Evolutionary conservation across 208 protist species (phyloP).

Genomic region (Acanthamoeba triangularis): DNA sequence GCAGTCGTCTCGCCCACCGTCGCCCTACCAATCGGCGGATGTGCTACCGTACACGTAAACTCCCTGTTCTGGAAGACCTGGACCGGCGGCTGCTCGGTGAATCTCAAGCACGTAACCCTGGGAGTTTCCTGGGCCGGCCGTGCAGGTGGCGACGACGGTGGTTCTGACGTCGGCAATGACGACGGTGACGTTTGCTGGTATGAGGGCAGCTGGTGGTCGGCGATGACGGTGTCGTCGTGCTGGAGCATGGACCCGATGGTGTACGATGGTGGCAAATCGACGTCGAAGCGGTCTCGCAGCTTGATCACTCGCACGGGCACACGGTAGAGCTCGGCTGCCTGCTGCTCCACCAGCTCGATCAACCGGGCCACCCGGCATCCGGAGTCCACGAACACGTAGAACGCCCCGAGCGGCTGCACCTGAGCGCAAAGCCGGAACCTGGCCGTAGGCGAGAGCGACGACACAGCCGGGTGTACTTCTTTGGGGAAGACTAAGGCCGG

Average conservation of each 20-base stretch:
- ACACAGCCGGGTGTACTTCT: no score
- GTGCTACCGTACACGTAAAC: neutral
- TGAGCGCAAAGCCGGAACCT: slow-evolving; percentile 7
- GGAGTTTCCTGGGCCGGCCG: no score
- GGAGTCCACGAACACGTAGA: slow-evolving; percentile 51
- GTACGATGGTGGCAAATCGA: slow-evolving; percentile 62
- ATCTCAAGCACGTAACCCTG: no score
- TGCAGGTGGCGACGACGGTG: no score
- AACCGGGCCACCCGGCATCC: neutral
- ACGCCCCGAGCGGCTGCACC: slow-evolving; percentile 4
- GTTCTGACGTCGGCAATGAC: no score
- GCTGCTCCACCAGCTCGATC: slow-evolving; percentile 19
- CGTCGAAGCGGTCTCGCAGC: slow-evolving; percentile 51
- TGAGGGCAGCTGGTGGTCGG: slow-evolving; percentile 14
- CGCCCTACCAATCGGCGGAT: no score
- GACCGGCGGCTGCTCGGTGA: slow-evolving; percentile 30
- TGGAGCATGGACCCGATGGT: slow-evolving; percentile 35
- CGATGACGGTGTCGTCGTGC: neutral
- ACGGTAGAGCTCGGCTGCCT: slow-evolving; percentile 45
- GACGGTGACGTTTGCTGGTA: no score
- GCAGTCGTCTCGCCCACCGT: no score
- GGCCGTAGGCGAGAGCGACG: no score
- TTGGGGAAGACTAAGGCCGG: no score
- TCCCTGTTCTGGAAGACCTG: slow-evolving; percentile 63
- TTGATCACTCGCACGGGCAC: neutral